phyloP scores from a whole-genome alignment of 176 grass and related monocot species.

The Oryza nivara region DNA sequence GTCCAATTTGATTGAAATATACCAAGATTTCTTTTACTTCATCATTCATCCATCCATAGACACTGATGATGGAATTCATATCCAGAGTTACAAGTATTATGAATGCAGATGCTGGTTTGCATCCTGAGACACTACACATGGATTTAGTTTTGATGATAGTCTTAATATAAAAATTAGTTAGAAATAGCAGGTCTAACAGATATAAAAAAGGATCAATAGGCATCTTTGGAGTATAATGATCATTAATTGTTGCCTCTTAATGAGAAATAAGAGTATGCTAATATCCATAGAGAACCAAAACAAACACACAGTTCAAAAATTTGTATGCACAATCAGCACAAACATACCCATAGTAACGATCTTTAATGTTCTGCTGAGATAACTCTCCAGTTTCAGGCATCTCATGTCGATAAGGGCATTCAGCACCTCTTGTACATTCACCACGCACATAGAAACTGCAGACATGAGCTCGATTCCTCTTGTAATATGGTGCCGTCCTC shows the following conservation, averaged over 20 bases:
- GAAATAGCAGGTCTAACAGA: background rate
- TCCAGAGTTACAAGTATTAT: constrained; percentile 1
- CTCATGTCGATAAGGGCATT: constrained; percentile 97
- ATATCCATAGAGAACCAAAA: constrained; percentile 9
- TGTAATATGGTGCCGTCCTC: constrained; percentile 97
- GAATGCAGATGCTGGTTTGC: background rate
- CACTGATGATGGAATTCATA: background rate
- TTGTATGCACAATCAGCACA: background rate
- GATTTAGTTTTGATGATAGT: constrained; percentile 1
- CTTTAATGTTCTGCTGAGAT: constrained; percentile 99
- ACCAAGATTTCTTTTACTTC: background rate
- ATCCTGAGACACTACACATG: background rate
- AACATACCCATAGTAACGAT: constrained; percentile 97
- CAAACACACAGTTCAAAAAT: constrained; percentile 2
- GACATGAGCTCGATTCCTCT: constrained; percentile 95
- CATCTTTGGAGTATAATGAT: background rate
- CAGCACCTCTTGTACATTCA: constrained; percentile 94
- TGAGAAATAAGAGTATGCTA: background rate
- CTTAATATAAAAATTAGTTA: background rate
- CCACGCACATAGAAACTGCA: constrained; percentile 96
- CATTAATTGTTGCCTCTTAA: background rate
- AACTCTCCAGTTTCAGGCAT: constrained; percentile 99
- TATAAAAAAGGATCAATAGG: background rate
- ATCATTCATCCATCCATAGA: background rate
- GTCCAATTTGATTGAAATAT: background rate